Base-by-base conservation (phyloP, 2,329 filamentous ascomycete species). In the Hypoxylon sp. region DNA sequence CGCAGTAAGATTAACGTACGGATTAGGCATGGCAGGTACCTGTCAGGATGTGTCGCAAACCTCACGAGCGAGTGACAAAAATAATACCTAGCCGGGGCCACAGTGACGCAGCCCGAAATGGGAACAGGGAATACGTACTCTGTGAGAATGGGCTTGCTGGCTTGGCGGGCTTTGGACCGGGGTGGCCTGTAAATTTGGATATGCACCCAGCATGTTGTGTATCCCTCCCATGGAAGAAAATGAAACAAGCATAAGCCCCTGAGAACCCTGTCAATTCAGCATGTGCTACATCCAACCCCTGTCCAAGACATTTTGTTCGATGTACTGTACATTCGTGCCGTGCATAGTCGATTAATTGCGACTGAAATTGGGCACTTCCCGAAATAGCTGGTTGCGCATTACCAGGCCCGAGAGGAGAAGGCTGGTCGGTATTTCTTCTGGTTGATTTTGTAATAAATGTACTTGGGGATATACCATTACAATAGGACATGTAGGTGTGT, bases 161-260 rank as follows among this genome's bases (percentile, higher is more conserved):
- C 53, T 64, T 62, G 56, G 56, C 52, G 36, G 32, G 54, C 45
- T 24, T 16, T 42, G 50, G 52, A 55, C 63, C 44, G 52, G 66
- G 66, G 45, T 54, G 58, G 54, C 54, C 54, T 58, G 61, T 28
- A 46, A 44, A 54, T 61, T 33, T 55, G 52, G 38, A 58, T 61
- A 58, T 65, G 53, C 61, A n/a, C n/a, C n/a, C n/a, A n/a, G n/a
- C n/a, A 57, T 48, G 61, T 52, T 55, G 49, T 64, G 56, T 60
- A 63, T 65, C 57, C 57, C 55, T n/a, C 48, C 65, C 67, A 59
- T 70, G 63, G 70, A 73, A 73, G 71, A 73, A 72, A 76, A 73
- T 76, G 75, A 76, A 76, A 76, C 74, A 73, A 74, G 73, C 72
- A 70, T 70, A 72, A 72, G 68, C 74, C 74, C 73, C 72, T 74